Conservation (phyloP, 192 early-diverging fungal genomes). For the Podila horticola region DNA sequence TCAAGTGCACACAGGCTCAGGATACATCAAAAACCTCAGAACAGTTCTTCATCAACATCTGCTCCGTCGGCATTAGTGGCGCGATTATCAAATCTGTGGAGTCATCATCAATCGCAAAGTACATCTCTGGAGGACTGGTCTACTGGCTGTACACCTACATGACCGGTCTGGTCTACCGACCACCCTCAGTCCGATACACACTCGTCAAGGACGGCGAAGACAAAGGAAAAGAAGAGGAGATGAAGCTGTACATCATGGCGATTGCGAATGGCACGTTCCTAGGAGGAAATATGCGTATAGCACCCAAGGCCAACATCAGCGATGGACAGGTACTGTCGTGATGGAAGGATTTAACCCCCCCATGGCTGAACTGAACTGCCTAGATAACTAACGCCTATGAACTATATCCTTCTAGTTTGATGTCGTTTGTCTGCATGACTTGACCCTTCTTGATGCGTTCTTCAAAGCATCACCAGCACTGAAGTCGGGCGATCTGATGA, state of each 20-base stretch:
- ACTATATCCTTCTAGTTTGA: constrained; percentile 20
- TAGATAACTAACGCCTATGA: not conserved
- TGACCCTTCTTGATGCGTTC: constrained; percentile 22
- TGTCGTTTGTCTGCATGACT: constrained; percentile 32
- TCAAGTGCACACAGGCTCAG: constrained; percentile 15
- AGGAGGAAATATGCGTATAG: constrained; percentile 47
- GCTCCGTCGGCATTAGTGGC: constrained; percentile 43
- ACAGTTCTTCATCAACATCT: constrained; percentile 46
- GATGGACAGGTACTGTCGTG: constrained; percentile 21
- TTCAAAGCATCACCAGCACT: constrained; percentile 31
- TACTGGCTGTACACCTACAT: constrained; percentile 50
- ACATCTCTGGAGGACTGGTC: constrained; percentile 30
- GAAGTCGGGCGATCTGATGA: constrained; percentile 35
- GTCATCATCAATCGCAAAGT: constrained; percentile 33
- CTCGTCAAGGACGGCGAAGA: not conserved
- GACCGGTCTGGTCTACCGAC: constrained; percentile 21
- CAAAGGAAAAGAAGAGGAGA: constrained; percentile 13
- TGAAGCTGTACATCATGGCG: constrained; percentile 41
- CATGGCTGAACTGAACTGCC: too few relatives aligned
- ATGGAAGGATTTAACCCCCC: too few relatives aligned
- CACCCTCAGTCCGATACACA: constrained; percentile 29
- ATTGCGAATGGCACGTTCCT: constrained; percentile 35
- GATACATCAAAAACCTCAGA: constrained; percentile 10
- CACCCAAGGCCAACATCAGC: constrained; percentile 27
- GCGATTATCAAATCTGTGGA: constrained; percentile 40